Conservation (phyloP, 108 stramenopile genomes). For the Seminavis robusta region DNA sequence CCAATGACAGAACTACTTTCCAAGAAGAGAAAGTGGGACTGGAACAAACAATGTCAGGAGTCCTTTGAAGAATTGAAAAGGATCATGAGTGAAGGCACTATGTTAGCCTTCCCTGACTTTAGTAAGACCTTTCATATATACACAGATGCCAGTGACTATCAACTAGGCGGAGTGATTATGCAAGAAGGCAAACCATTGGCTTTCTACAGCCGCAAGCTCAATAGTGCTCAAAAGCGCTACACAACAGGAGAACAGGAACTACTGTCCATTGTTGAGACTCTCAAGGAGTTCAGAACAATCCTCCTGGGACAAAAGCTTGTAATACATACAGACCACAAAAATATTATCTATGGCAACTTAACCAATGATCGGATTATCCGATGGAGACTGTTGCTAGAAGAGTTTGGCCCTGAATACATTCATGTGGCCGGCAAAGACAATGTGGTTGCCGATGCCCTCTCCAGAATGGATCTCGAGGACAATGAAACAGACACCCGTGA, state of each 20-base stretch:
- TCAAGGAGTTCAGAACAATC: conserved; percentile 43
- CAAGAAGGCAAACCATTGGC: conserved; percentile 36
- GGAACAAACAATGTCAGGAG: conserved; percentile 25
- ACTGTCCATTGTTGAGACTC: conserved; percentile 40
- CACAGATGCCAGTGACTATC: conserved; percentile 25
- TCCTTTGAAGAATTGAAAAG: conserved; percentile 43
- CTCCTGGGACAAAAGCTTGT: conserved; percentile 26
- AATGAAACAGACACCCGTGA: too few relatives aligned
- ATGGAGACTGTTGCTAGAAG: conserved; percentile 30
- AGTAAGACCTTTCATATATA: conserved; percentile 21
- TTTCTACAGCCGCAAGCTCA: conserved; percentile 39
- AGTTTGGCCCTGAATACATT: conserved; percentile 21
- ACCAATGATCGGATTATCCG: conserved; percentile 7
- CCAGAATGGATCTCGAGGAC: conserved; percentile 2
- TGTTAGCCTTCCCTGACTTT: conserved; percentile 44
- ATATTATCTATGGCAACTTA: conserved; percentile 1
- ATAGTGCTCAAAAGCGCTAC: conserved; percentile 27
- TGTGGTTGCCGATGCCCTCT: conserved; percentile 15
- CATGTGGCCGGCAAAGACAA: conserved; percentile 17
- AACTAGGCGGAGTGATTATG: conserved; percentile 38
- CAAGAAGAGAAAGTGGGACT: conserved; percentile 20
- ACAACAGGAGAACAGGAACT: conserved; percentile 39
- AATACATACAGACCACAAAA: conserved; percentile 15
- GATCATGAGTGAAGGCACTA: conserved; percentile 23
- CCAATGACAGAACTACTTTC: conserved; percentile 29